A percentile compares a stretch with the other conserved stretches of the same genome.
Conservation (phyloP, 805 yeast species). For the Lipomyces oligophaga region DNA sequence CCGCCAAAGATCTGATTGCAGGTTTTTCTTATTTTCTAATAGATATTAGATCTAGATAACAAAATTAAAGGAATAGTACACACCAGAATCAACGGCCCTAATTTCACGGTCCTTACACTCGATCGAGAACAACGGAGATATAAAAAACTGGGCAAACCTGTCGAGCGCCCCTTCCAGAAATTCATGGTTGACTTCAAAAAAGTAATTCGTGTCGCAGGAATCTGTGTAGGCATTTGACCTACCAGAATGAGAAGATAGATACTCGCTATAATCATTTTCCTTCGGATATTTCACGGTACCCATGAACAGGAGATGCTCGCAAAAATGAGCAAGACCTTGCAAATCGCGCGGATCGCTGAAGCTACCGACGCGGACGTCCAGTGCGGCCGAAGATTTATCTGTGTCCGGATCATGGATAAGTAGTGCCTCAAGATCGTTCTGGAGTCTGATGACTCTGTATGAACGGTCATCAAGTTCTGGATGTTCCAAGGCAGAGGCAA, state of each 20-base stretch:
- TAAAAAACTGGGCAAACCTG: constrained; percentile 88
- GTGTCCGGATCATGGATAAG: constrained; percentile 73
- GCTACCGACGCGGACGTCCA: constrained; percentile 78
- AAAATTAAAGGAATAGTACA: background rate
- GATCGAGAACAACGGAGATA: constrained; percentile 68
- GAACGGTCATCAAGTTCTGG: constrained; percentile 62
- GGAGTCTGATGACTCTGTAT: constrained; percentile 62
- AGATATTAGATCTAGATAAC: no score
- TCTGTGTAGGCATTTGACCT: constrained; percentile 90
- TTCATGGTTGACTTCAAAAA: constrained; percentile 74
- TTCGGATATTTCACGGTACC: constrained; percentile 73
- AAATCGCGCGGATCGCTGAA: constrained; percentile 66
- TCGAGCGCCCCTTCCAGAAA: constrained; percentile 84
- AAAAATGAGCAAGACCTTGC: constrained; percentile 84
- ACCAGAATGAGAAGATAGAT: constrained; percentile 79
- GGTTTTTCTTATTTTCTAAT: constrained; percentile 81
- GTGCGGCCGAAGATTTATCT: constrained; percentile 61
- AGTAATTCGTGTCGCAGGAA: constrained; percentile 83
- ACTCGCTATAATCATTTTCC: constrained; percentile 71
- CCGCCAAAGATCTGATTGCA: constrained; percentile 89
- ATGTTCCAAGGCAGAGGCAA: constrained; percentile 38
- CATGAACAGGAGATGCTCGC: constrained; percentile 81
- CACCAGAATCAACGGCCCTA: constrained; percentile 78
- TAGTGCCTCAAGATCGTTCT: constrained; percentile 66
- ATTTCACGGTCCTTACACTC: constrained; percentile 87